A percentile compares a stretch with the other conserved stretches of the same genome.
These are phyloP conservation scores for Vigna unguiculata DNA, from an alignment of 306 rosid genomes.

Conservation along the genomic window DNA sequence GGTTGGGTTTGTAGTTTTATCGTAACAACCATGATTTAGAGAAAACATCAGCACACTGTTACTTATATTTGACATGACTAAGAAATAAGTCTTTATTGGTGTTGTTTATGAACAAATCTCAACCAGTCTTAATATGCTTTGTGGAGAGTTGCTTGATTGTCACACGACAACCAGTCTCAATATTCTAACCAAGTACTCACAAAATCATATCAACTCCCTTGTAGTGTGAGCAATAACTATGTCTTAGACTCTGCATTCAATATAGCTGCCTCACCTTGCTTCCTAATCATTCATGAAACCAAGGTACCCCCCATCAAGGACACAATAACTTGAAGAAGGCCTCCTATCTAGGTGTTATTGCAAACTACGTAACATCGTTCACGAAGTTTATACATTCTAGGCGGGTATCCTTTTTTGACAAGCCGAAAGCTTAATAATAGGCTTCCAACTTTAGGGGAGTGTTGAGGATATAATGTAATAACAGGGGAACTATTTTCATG, in stretches of 20 bases:
- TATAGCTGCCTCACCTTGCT: neutral
- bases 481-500: neutral
- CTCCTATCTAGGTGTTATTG: neutral
- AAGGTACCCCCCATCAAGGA: neutral
- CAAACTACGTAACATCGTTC: neutral
- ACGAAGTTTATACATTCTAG: neutral
- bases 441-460: neutral
- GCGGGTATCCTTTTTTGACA: neutral
- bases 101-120: neutral
- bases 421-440: neutral
- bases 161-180: neutral
- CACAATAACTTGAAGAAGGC: neutral
- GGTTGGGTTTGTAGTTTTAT: neutral
- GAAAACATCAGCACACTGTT: neutral
- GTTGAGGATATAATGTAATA: neutral
- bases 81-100: neutral
- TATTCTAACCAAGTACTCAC: neutral
- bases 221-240: neutral
- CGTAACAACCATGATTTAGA: neutral
- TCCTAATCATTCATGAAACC: neutral
- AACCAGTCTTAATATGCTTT: neutral
- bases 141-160: neutral
- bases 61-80: neutral
- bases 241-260: neutral
- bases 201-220: neutral